phyloP scores from a whole-genome alignment of 306 rosid species.

The Mucuna pruriens region DNA sequence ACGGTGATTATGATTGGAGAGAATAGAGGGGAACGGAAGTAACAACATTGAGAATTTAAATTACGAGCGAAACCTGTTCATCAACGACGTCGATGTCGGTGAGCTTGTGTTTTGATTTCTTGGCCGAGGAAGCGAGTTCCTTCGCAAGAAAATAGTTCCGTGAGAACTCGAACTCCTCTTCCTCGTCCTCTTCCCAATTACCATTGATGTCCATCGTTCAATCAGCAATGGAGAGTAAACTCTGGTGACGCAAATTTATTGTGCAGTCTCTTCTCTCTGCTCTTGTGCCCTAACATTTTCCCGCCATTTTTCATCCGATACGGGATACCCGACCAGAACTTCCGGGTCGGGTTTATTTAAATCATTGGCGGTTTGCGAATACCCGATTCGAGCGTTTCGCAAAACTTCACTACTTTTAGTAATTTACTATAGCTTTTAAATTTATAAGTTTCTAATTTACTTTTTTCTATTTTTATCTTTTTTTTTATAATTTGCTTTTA shows the following conservation, averaged over 20 bases:
- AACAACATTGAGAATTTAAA: neutral
- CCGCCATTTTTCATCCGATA: neutral
- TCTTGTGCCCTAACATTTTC: constrained; percentile 20
- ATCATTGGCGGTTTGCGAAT: no score
- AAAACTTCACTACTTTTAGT: no score
- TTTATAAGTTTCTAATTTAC: no score
- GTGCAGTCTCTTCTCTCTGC: neutral
- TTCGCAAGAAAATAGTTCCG: constrained; percentile 90
- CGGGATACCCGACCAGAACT: neutral
- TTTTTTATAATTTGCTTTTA: no score
- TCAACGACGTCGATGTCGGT: constrained; percentile 76
- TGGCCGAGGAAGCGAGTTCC: constrained; percentile 67
- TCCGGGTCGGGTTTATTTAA: no score
- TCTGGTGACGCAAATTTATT: neutral
- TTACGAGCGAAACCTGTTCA: constrained; percentile 62
- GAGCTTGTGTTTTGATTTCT: constrained; percentile 72
- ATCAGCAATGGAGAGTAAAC: neutral
- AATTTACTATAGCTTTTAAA: no score
- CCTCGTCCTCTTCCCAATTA: constrained; percentile 57
- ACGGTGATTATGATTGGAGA: neutral
- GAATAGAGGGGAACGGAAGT: neutral
- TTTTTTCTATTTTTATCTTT: no score
- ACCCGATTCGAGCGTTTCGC: no score
- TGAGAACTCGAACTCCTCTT: constrained; percentile 68
- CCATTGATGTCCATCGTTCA: constrained; percentile 48